These are phyloP conservation scores for Cutaneotrichosporon arboriforme DNA, from an alignment of 1,284 basidiomycete genomes.

Conservation along the genomic window DNA sequence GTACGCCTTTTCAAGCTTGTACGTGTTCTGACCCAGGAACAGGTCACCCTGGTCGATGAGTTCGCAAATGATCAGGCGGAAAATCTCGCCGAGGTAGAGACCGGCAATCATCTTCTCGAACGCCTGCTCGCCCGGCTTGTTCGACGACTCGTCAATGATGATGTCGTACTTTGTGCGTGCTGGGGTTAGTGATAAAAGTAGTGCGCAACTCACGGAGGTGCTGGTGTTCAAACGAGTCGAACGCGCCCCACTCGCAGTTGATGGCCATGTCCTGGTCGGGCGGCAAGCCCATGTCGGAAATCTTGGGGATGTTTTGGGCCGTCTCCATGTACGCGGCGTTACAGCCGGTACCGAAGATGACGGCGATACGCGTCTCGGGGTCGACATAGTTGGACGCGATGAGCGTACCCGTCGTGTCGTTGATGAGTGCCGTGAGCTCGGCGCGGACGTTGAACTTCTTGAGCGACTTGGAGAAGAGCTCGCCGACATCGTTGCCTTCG, in stretches of 20 bases:
- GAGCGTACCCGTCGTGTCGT: slow-evolving; percentile 95
- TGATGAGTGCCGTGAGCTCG: slow-evolving; percentile 77
- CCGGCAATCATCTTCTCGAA: slow-evolving; percentile 96
- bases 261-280: slow-evolving; percentile 79
- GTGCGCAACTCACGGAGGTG: slow-evolving; percentile 58
- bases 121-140: slow-evolving; percentile 89
- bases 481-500: slow-evolving; percentile 87
- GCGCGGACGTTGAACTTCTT: slow-evolving; percentile 62
- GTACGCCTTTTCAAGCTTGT: slow-evolving; percentile 91
- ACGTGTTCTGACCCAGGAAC: slow-evolving; percentile 96
- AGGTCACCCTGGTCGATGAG: slow-evolving; percentile 94
- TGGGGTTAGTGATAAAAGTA: slow-evolving; percentile 15
- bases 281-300: slow-evolving; percentile 64
- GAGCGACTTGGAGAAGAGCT: slow-evolving; percentile 81
- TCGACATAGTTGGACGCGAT: slow-evolving; percentile 97
- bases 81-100: slow-evolving; percentile 92
- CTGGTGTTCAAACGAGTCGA: slow-evolving; percentile 93
- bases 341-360: slow-evolving; percentile 97
- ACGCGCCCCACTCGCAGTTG: slow-evolving; percentile 82
- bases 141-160: slow-evolving; percentile 85
- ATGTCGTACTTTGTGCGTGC: slow-evolving; percentile 89
- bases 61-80: slow-evolving; percentile 88
- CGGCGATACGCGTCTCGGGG: slow-evolving; percentile 81
- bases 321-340: slow-evolving; percentile 98
- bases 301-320: slow-evolving; percentile 68